Conservation (phyloP, 2,329 filamentous ascomycete genomes). For the Pseudodiploospora longispora region DNA sequence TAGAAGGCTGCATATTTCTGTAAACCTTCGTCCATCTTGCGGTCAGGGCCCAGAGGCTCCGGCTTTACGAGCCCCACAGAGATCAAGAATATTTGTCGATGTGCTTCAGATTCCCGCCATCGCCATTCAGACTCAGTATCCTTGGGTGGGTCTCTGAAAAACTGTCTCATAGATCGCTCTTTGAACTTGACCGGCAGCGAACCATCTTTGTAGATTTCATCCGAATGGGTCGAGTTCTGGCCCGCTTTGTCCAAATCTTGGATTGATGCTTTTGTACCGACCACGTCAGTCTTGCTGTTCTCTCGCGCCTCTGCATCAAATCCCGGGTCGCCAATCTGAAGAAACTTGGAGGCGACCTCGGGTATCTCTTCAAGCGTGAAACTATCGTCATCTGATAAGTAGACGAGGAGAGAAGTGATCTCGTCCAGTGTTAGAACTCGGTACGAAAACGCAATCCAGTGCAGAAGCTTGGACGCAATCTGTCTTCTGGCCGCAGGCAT, state of each 20-base stretch:
- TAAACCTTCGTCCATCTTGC: not conserved
- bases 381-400: slow-evolving; percentile 8
- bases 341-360: slow-evolving; percentile 16
- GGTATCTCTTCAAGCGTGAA: slow-evolving; percentile 21
- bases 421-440: slow-evolving; percentile 14
- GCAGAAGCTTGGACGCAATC: slow-evolving; percentile 14
- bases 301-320: slow-evolving; percentile 14
- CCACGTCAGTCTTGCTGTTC: not conserved
- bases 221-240: slow-evolving; percentile 2
- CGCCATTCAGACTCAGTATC: slow-evolving; percentile 3
- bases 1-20: slow-evolving; percentile 10
- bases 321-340: slow-evolving; percentile 17
- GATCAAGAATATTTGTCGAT: slow-evolving; percentile 16
- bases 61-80: slow-evolving; percentile 10
- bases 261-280: slow-evolving; percentile 5
- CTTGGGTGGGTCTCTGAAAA: slow-evolving; percentile 13
- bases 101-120: slow-evolving; percentile 15
- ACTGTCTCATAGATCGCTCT: slow-evolving; percentile 21
- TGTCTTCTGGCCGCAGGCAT: slow-evolving; percentile 11
- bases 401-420: slow-evolving; percentile 14
- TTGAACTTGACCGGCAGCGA: slow-evolving; percentile 19
- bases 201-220: slow-evolving; percentile 18
- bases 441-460: slow-evolving; percentile 21
- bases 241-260: slow-evolving; percentile 14
- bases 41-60: not conserved